Evolutionary conservation across 768 basidiomycete genomes (phyloP).

Genomic region (Auricularia cornea): DNA sequence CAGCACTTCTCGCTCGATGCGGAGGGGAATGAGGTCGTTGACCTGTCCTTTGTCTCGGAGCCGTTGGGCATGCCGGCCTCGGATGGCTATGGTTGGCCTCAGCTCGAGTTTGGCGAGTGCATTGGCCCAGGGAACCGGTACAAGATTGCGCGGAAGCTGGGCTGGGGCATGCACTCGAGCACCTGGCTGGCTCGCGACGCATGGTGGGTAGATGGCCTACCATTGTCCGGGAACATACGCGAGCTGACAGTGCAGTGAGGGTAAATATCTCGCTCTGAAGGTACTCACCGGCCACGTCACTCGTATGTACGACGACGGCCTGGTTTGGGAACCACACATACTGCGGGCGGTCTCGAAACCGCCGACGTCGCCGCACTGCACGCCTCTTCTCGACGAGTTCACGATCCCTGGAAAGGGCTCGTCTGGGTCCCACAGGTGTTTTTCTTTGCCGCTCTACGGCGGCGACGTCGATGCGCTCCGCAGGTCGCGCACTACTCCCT

Average conservation of each 20-base stretch:
- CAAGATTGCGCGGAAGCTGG: slow-evolving; percentile 8
- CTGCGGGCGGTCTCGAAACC: too few relatives aligned
- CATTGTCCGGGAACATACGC: not conserved
- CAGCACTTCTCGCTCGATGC: too few relatives aligned
- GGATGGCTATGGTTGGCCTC: not conserved
- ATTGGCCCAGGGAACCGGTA: slow-evolving; percentile 5
- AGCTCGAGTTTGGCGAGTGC: slow-evolving; percentile 1
- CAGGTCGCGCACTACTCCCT: not conserved
- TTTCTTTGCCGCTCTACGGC: slow-evolving; percentile 3
- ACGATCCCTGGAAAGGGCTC: not conserved
- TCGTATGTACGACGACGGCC: not conserved
- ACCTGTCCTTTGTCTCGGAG: too few relatives aligned
- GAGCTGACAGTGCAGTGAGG: not conserved
- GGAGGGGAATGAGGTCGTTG: too few relatives aligned
- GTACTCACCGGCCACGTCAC: slow-evolving; percentile 2
- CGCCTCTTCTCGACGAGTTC: slow-evolving; percentile 3
- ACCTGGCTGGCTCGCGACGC: slow-evolving; percentile 8
- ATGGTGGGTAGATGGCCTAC: slow-evolving; percentile 1
- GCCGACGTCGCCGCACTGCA: slow-evolving; percentile 1
- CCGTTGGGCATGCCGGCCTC: not conserved
- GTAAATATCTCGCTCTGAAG: slow-evolving; percentile 6
- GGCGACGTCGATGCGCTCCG: not conserved
- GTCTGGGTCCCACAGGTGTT: slow-evolving; percentile 1
- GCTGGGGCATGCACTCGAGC: slow-evolving; percentile 10
- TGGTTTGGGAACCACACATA: too few relatives aligned